phyloP scores from a whole-genome alignment of 1,284 basidiomycete genomes.

The Sporisorium reilianum region DNA sequence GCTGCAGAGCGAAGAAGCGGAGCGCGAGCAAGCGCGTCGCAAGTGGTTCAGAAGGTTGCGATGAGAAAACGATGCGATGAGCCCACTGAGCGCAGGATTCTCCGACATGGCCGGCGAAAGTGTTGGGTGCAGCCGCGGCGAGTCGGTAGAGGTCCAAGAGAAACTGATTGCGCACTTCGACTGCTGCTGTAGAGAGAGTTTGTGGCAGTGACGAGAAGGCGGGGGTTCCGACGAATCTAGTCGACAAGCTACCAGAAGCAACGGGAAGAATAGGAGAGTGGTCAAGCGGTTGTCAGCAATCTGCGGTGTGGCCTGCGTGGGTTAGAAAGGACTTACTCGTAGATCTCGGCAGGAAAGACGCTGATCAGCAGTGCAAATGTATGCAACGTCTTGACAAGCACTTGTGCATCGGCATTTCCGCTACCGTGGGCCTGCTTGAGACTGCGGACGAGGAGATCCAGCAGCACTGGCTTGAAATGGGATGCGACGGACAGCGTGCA shows the following conservation, averaged over 20 bases:
- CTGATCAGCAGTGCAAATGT: constrained; percentile 46
- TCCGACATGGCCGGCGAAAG: constrained; percentile 13
- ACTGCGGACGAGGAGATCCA: constrained; percentile 62
- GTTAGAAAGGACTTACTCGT: constrained; percentile 11
- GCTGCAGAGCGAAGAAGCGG: constrained; percentile 43
- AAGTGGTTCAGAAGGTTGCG: constrained; percentile 11
- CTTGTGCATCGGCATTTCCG: constrained; percentile 10
- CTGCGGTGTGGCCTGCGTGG: not conserved
- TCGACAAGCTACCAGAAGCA: constrained; percentile 15
- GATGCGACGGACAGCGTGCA: constrained; percentile 58
- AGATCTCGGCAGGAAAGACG: constrained; percentile 59
- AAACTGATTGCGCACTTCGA: constrained; percentile 31
- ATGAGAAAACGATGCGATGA: constrained; percentile 27
- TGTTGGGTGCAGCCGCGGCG: constrained; percentile 21
- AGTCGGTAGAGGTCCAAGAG: constrained; percentile 37
- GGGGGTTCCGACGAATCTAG: constrained; percentile 30
- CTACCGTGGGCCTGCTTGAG: constrained; percentile 33
- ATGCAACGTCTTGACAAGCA: constrained; percentile 24
- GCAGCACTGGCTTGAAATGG: constrained; percentile 62
- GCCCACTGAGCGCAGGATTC: constrained; percentile 23
- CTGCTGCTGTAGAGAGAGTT: constrained; percentile 5
- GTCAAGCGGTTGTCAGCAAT: not conserved
- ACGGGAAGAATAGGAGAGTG: too few species aligned
- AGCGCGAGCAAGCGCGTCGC: constrained; percentile 55
- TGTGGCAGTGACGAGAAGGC: constrained; percentile 35